Evolutionary conservation across 163 green algal genomes (phyloP), one percentile per base, ranked within the genome.

Genomic region (Coccomyxa subellipsoidea): DNA sequence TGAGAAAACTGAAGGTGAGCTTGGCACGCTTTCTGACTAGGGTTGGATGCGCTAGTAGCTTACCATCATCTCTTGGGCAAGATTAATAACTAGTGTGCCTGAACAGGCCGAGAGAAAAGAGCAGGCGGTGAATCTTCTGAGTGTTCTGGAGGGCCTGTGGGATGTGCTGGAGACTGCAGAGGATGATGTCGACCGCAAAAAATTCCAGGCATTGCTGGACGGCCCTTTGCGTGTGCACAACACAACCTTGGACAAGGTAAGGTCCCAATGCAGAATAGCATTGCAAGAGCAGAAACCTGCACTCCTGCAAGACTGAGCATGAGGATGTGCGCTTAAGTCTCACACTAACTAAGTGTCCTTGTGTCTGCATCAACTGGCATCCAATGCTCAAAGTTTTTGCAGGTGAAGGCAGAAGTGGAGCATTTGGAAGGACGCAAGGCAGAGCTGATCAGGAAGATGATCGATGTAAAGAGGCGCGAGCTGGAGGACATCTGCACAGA

Each of bases 111-210:
- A 90, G 40, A 87, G 90, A n/a, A 83, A 85, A 40, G 77, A 82
- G 21, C 82, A 86, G 59, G 81, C 81, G 31, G 72, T 36, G 12
- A 83, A 90, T 81, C 66, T 90, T 82, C 77, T 87, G 71, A 80
- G 84, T 38, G 83, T 90, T 53, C 86, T 93, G 83, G 47, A 75
- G 69, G 85, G 79, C 53, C 81, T 92, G 82, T 93, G 90, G 88
- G 54, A 81, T 25, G 87, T 86, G 25, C 82, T 89, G 29, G 84
- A 77, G 25, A 82, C 90, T 3, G 37, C 79, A 7, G 80, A 85
- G 54, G 80, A 84, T 36, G 82, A 84, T 4, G 54, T 83, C 0
- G 89, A 91, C 72, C 85, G 87, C 21, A 31, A 36, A 23, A 81
- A 84, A 69, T 84, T 90, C 59, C 36, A 66, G 18, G 69, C 80